Evolutionary conservation across 768 basidiomycete genomes (phyloP).

Genomic region (Lactifluus subvellereus): DNA sequence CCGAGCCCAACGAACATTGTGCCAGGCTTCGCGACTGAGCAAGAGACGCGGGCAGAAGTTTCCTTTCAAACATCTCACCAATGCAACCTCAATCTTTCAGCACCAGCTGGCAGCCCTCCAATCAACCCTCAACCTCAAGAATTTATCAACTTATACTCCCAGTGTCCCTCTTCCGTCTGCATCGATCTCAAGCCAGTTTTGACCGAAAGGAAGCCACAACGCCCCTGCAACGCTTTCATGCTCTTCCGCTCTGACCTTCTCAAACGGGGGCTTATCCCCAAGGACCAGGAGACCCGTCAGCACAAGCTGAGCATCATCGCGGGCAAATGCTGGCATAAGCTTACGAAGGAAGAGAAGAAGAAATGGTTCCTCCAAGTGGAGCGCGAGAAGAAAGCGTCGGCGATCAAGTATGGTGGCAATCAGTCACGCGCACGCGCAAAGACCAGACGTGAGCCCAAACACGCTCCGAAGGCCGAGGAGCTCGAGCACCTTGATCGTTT

Average conservation of each 20-base stretch:
- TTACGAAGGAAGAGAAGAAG: constrained; percentile 33
- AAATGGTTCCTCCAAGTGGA: constrained; percentile 35
- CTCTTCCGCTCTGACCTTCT: constrained; percentile 50
- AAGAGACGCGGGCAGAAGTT: not conserved
- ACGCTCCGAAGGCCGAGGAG: constrained; percentile 23
- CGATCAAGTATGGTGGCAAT: constrained; percentile 29
- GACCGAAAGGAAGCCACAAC: constrained; percentile 35
- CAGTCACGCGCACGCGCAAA: constrained; percentile 27
- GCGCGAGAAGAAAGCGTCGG: constrained; percentile 28
- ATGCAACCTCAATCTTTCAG: not conserved
- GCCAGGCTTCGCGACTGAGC: not conserved
- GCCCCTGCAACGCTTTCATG: constrained; percentile 55
- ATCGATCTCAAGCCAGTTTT: not conserved
- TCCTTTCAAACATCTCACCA: not conserved
- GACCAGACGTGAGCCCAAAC: constrained; percentile 17
- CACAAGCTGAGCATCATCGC: constrained; percentile 50
- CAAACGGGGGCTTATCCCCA: constrained; percentile 38
- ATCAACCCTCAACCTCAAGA: not conserved
- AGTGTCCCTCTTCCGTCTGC: not conserved
- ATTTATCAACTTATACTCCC: not conserved
- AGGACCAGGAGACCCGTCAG: constrained; percentile 45
- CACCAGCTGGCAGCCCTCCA: not conserved
- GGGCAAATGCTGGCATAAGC: constrained; percentile 47
- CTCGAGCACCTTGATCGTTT: constrained; percentile 27
- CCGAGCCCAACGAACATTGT: not conserved